Percentiles rank a stretch among this genome's conserved stretches.
phyloP scores from a whole-genome alignment of 2,329 filamentous ascomycete species.

The Laburnicola sp. region DNA sequence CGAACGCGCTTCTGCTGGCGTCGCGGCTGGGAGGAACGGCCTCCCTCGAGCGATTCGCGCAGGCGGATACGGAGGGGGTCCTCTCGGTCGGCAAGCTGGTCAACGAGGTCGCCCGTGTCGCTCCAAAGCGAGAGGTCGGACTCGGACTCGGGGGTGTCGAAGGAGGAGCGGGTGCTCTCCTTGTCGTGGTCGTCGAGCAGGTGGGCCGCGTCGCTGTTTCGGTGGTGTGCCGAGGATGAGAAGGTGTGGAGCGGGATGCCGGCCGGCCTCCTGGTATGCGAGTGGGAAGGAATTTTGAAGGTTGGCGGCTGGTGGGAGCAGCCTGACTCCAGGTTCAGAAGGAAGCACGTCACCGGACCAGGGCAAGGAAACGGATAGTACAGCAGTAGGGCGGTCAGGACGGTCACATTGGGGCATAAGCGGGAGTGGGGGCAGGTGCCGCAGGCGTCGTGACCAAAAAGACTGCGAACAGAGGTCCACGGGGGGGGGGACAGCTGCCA shows the following conservation, averaged over 20 bases:
- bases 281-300: slow-evolving; percentile 81
- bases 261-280: slow-evolving; percentile 69
- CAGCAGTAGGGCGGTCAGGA: slow-evolving; percentile 40
- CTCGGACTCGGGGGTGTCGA: slow-evolving; percentile 58
- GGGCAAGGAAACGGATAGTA: slow-evolving; percentile 20
- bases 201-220: slow-evolving; percentile 46
- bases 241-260: slow-evolving; percentile 87
- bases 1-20: slow-evolving; percentile 67
- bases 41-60: slow-evolving; percentile 65
- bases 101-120: slow-evolving; percentile 91
- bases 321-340: slow-evolving; percentile 38
- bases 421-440: slow-evolving; percentile 24
- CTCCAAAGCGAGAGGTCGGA: slow-evolving; percentile 84
- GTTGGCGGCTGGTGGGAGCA: slow-evolving; percentile 62
- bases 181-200: slow-evolving; percentile 53
- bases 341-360: slow-evolving; percentile 40
- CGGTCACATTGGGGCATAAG: slow-evolving; percentile 40
- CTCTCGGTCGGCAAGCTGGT: slow-evolving; percentile 81
- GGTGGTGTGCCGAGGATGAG: slow-evolving; percentile 49
- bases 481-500: slow-evolving; percentile 19
- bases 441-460: slow-evolving; percentile 34
- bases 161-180: slow-evolving; percentile 57
- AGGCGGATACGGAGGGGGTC: slow-evolving; percentile 77
- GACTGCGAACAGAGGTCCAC: too few relatives aligned
- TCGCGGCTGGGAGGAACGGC: slow-evolving; percentile 53